A percentile compares a stretch with the other conserved stretches of the same genome.
Conservation (phyloP, 2,329 filamentous ascomycete genomes). For the Basipetospora sp. region DNA sequence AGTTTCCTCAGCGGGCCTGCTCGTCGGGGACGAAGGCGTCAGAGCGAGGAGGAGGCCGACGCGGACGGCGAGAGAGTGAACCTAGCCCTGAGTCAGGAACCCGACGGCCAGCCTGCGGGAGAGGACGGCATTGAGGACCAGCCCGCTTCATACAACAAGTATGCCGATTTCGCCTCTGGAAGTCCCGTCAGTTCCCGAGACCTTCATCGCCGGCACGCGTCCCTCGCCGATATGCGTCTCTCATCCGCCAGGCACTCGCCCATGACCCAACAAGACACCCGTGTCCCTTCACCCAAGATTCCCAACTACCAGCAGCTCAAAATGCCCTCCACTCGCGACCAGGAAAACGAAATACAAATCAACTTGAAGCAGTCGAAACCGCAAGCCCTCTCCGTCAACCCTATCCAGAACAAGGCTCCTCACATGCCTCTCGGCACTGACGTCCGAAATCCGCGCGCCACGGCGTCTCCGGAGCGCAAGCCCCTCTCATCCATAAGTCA, state of each 20-base stretch:
- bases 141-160: conserved; percentile 18
- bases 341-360: conserved; percentile 69
- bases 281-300: conserved; percentile 9
- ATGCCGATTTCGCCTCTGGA: conserved; percentile 37
- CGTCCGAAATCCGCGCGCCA: conserved; percentile 19
- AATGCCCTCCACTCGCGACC: conserved; percentile 53
- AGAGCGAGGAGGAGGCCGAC: conserved; percentile 51
- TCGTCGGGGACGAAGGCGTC: conserved; percentile 53
- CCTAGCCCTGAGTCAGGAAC: conserved; percentile 25
- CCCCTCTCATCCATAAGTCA: conserved; percentile 38
- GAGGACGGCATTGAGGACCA: conserved; percentile 18
- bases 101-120: conserved; percentile 22
- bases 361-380: conserved; percentile 51
- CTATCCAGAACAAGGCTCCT: conserved; percentile 40
- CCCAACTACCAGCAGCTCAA: conserved; percentile 29
- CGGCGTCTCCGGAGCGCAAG: conserved; percentile 40
- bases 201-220: conserved; percentile 25
- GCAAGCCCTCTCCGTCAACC: conserved; percentile 25
- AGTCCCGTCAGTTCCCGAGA: conserved; percentile 39
- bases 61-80: conserved; percentile 22
- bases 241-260: conserved; percentile 19
- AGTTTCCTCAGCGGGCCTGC: conserved; percentile 70
- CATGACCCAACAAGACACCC: neutral
- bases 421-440: conserved; percentile 35
- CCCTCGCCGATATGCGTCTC: conserved; percentile 22